Conservation (phyloP, 2,329 filamentous ascomycete genomes). For the Mycosphaerella arachidis region DNA sequence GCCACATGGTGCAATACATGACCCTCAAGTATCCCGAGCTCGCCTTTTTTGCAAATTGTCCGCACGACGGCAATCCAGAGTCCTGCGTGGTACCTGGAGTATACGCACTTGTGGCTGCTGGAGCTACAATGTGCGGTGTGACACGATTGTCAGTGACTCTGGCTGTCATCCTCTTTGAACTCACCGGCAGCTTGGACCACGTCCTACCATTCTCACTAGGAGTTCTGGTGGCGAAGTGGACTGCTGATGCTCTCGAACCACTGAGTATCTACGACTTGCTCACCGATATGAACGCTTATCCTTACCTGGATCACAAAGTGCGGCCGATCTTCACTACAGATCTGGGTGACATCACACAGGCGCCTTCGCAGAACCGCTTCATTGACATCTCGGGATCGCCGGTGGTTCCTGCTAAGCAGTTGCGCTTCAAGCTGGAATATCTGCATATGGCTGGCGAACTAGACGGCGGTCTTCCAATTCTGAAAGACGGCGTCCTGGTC, state of each 20-base stretch:
- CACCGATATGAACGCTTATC: slow-evolving; percentile 95
- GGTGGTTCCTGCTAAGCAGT: slow-evolving; percentile 67
- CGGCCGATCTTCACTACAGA: slow-evolving; percentile 87
- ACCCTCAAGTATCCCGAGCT: slow-evolving; percentile 70
- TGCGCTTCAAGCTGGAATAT: slow-evolving; percentile 75
- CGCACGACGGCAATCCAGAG: slow-evolving; percentile 61
- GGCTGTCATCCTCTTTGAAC: slow-evolving; percentile 90
- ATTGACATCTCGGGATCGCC: slow-evolving; percentile 87
- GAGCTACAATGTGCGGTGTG: slow-evolving; percentile 96
- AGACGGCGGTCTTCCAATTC: slow-evolving; percentile 84
- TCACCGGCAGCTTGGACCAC: slow-evolving; percentile 91
- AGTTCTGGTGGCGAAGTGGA: slow-evolving; percentile 96
- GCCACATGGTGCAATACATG: slow-evolving; percentile 77
- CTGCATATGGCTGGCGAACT: slow-evolving; percentile 83
- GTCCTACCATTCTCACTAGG: slow-evolving; percentile 91
- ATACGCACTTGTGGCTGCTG: slow-evolving; percentile 89
- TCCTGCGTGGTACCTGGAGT: slow-evolving; percentile 94
- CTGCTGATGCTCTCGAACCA: slow-evolving; percentile 89
- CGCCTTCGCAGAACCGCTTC: slow-evolving; percentile 66
- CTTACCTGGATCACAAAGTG: slow-evolving; percentile 94
- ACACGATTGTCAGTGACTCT: slow-evolving; percentile 89
- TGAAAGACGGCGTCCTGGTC: slow-evolving; percentile 73
- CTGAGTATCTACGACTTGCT: slow-evolving; percentile 92
- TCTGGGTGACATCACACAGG: slow-evolving; percentile 78
- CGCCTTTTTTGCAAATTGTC: slow-evolving; percentile 70